A percentile compares a stretch with the other conserved stretches of the same genome.
Conservation (phyloP, 305 asterid species). For the Fraxinus latifolia region DNA sequence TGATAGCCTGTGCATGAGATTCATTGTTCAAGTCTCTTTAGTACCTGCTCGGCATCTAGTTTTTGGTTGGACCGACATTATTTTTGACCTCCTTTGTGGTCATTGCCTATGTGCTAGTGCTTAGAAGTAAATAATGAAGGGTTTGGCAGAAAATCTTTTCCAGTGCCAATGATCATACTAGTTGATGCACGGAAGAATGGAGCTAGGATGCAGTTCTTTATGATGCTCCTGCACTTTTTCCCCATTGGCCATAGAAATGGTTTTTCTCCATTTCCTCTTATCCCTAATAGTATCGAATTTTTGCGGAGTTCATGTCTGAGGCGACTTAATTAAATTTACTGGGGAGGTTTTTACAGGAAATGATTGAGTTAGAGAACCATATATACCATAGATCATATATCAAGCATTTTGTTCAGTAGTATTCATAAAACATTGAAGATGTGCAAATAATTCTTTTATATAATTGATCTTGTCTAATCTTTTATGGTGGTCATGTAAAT, state of each 20-base stretch:
- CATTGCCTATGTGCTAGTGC: neutral
- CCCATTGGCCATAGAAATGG: slow-evolving; percentile 40
- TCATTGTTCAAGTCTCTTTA: slow-evolving; percentile 37
- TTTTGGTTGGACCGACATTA: slow-evolving; percentile 50
- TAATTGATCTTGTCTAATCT: slow-evolving; percentile 29
- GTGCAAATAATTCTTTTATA: slow-evolving; percentile 36
- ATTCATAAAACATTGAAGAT: slow-evolving; percentile 41
- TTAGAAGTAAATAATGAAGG: neutral
- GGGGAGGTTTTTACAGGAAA: slow-evolving; percentile 34
- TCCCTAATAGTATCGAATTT: slow-evolving; percentile 26
- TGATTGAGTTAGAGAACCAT: slow-evolving; percentile 35
- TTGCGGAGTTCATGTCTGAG: neutral
- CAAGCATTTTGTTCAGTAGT: slow-evolving; percentile 42
- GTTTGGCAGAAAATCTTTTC: neutral
- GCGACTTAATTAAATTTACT: slow-evolving; percentile 18
- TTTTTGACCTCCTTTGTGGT: slow-evolving; percentile 40
- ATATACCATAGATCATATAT: slow-evolving; percentile 16
- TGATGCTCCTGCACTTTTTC: slow-evolving; percentile 28
- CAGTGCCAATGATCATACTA: slow-evolving; percentile 20
- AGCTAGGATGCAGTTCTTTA: slow-evolving; percentile 28
- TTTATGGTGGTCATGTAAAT: neutral
- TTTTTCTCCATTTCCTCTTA: slow-evolving; percentile 32
- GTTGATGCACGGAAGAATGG: slow-evolving; percentile 29
- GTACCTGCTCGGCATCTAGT: slow-evolving; percentile 30
- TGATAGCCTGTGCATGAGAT: slow-evolving; percentile 39